Percentiles rank a stretch among this genome's conserved stretches.
phyloP scores from a whole-genome alignment of 2,329 filamentous ascomycete species.

The Sclerotinia borealis region DNA sequence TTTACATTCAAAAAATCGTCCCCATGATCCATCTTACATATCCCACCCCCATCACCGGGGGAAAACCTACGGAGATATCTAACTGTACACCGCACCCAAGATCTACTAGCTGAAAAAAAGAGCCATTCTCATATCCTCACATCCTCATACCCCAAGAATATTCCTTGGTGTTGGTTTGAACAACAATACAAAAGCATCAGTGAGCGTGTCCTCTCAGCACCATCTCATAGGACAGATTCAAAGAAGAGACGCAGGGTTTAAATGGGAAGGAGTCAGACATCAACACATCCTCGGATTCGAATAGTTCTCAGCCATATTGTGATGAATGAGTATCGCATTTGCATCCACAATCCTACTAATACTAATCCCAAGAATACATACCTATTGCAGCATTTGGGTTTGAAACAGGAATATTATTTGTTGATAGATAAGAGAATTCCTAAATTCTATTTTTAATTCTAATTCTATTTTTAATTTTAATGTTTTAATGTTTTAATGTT shows the following conservation, averaged over 20 bases:
- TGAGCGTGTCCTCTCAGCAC: not conserved
- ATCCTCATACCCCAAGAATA: not conserved
- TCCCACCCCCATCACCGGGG: not conserved
- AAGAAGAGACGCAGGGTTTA: not conserved
- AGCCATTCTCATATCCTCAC: too few species aligned
- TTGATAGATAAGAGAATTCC: not conserved
- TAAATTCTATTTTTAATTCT: not conserved
- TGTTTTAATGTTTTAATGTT: too few species aligned
- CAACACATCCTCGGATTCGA: not conserved
- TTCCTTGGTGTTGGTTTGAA: not conserved
- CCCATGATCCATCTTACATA: not conserved
- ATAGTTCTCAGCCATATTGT: not conserved
- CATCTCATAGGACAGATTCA: not conserved
- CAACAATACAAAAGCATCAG: not conserved
- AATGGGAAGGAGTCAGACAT: not conserved
- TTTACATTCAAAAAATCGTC: not conserved
- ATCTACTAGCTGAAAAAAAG: not conserved
- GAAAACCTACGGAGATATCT: not conserved
- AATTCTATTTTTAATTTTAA: too few species aligned
- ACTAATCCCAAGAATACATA: not conserved
- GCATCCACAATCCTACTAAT: conserved; percentile 3
- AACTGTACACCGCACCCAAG: not conserved
- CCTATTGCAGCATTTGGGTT: not conserved
- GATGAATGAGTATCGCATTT: not conserved
- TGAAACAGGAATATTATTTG: not conserved